These are phyloP conservation scores for Salix caprea DNA, from an alignment of 345 rosid genomes.

Conservation along the genomic window DNA sequence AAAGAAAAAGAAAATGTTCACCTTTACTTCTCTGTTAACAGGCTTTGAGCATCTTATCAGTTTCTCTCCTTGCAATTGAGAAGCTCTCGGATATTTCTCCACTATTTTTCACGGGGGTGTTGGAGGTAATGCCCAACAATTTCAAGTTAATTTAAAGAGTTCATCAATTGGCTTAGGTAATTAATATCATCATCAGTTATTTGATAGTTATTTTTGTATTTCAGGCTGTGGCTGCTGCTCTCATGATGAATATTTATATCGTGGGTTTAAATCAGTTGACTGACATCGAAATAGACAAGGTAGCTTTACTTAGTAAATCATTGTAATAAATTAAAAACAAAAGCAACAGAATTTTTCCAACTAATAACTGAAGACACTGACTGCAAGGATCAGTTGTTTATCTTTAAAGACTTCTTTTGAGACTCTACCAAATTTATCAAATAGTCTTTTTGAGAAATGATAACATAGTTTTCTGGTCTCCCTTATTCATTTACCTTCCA, in stretches of 20 bases:
- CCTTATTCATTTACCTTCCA: background rate
- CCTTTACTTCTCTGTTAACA: constrained; percentile 24
- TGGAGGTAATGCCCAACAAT: constrained; percentile 51
- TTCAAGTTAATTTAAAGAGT: background rate
- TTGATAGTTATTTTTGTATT: constrained; percentile 9
- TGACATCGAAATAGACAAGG: constrained; percentile 95
- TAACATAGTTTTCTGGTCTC: background rate
- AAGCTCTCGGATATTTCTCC: constrained; percentile 76
- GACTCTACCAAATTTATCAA: too few species aligned
- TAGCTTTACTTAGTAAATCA: constrained; percentile 17
- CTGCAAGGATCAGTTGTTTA: background rate
- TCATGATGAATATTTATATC: constrained; percentile 88
- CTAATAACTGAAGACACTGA: background rate
- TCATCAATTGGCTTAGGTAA: background rate
- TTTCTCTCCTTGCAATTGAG: constrained; percentile 82
- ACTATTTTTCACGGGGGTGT: constrained; percentile 55
- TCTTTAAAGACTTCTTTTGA: background rate
- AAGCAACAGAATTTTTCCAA: background rate
- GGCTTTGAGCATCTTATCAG: constrained; percentile 88
- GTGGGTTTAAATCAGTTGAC: constrained; percentile 88
- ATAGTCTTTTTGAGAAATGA: background rate
- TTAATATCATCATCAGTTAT: background rate
- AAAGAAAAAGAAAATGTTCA: constrained; percentile 1
- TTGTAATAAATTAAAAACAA: background rate
- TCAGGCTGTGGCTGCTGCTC: constrained; percentile 90